These are phyloP conservation scores for Tylopilus sp. DNA, from an alignment of 768 basidiomycete genomes.

Conservation along the genomic window DNA sequence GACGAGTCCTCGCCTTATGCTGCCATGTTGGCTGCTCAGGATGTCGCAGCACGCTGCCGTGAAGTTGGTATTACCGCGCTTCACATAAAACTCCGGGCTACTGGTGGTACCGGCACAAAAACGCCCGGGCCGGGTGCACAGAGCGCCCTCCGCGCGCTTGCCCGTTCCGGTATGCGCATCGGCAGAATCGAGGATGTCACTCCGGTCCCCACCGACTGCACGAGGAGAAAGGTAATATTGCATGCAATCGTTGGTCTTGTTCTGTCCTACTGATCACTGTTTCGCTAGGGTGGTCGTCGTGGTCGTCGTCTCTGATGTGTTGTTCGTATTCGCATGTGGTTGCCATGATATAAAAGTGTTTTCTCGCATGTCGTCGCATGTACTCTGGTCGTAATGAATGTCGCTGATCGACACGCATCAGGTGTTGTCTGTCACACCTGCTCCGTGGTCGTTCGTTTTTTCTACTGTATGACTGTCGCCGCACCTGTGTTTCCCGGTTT, in stretches of 20 bases:
- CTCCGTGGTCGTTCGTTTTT: constrained; percentile 66
- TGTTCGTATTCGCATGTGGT: constrained; percentile 7
- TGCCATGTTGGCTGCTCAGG: constrained; percentile 98
- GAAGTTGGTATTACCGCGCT: constrained; percentile 98
- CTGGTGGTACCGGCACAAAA: constrained; percentile 98
- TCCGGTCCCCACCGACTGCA: constrained; percentile 95
- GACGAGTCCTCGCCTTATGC: constrained; percentile 98
- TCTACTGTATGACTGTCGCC: background rate
- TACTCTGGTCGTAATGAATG: constrained; percentile 41
- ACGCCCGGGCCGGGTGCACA: constrained; percentile 99
- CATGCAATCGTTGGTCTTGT: background rate
- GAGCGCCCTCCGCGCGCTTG: constrained; percentile 95
- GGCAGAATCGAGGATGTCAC: constrained; percentile 99
- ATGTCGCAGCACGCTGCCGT: constrained; percentile 93
- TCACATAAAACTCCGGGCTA: constrained; percentile 98
- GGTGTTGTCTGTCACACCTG: constrained; percentile 53
- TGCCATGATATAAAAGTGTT: constrained; percentile 22
- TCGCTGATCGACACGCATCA: constrained; percentile 89
- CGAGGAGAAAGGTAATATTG: constrained; percentile 82
- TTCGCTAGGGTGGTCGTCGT: constrained; percentile 88
- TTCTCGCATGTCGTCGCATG: constrained; percentile 30
- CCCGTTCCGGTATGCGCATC: constrained; percentile 97
- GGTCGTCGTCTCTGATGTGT: constrained; percentile 83
- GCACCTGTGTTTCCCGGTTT: background rate
- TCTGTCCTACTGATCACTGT: background rate